These are phyloP conservation scores for Rubroshorea leprosula DNA, from an alignment of 345 rosid genomes.

Conservation along the genomic window DNA sequence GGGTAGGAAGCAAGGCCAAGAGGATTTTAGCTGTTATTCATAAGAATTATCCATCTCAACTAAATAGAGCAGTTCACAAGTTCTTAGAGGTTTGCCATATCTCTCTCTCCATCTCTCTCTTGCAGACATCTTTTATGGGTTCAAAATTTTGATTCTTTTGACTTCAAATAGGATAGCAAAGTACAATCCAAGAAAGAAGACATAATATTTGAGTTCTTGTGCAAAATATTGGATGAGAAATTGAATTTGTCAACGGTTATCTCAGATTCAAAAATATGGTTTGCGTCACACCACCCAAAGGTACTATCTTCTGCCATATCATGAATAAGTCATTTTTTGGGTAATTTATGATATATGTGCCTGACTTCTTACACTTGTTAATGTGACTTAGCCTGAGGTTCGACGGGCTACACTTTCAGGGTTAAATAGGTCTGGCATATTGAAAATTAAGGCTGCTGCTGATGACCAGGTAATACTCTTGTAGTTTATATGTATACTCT, in stretches of 20 bases:
- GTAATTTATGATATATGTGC: constrained; percentile 8
- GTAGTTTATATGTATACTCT: too few species aligned
- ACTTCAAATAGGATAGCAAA: constrained; percentile 39
- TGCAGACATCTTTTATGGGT: neutral
- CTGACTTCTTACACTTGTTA: constrained; percentile 17
- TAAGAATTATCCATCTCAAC: constrained; percentile 67
- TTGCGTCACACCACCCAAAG: constrained; percentile 82
- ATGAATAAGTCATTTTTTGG: neutral
- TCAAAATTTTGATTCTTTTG: constrained; percentile 16
- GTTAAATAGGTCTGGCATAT: constrained; percentile 41
- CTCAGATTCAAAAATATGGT: constrained; percentile 77
- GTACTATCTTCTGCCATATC: constrained; percentile 30
- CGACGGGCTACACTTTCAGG: constrained; percentile 64
- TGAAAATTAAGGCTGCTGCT: constrained; percentile 35
- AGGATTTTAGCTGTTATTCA: constrained; percentile 47
- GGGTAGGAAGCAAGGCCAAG: constrained; percentile 72
- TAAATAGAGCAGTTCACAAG: constrained; percentile 43
- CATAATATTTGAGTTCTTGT: constrained; percentile 42
- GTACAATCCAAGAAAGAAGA: constrained; percentile 45
- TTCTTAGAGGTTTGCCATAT: constrained; percentile 55
- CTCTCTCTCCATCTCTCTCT: constrained; percentile 7
- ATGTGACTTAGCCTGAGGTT: constrained; percentile 54
- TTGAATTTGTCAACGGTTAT: constrained; percentile 35
- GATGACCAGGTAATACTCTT: constrained; percentile 53
- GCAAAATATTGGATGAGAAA: constrained; percentile 55